phyloP scores from a whole-genome alignment of 768 basidiomycete genomes.

The Asterophora lycoperdoides region DNA sequence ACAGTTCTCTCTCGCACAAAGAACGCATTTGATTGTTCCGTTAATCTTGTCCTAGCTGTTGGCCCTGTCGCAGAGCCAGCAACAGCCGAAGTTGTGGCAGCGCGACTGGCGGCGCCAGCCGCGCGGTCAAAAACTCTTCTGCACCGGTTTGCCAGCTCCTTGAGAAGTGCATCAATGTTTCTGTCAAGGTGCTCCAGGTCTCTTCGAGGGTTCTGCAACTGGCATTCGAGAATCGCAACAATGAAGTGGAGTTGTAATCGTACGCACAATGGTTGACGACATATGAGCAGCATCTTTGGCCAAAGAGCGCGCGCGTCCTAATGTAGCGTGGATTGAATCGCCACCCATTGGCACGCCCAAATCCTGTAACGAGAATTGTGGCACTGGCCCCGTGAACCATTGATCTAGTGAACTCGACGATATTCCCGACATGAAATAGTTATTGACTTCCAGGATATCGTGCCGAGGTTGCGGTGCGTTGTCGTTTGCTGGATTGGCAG shows the following conservation, averaged over 20 bases:
- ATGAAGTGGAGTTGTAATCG: neutral
- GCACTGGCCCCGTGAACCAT: slow-evolving; percentile 71
- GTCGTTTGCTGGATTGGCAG: slow-evolving; percentile 51
- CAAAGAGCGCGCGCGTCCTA: slow-evolving; percentile 46
- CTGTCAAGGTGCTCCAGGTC: slow-evolving; percentile 58
- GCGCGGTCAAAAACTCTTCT: slow-evolving; percentile 59
- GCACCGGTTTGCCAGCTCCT: slow-evolving; percentile 58
- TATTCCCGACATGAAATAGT: slow-evolving; percentile 72
- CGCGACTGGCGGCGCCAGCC: slow-evolving; percentile 59
- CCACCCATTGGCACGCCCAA: slow-evolving; percentile 40
- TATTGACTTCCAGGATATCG: slow-evolving; percentile 77
- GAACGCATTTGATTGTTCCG: slow-evolving; percentile 25
- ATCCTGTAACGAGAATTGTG: slow-evolving; percentile 46
- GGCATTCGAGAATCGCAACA: slow-evolving; percentile 5
- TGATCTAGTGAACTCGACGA: slow-evolving; percentile 65
- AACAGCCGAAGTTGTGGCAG: slow-evolving; percentile 41
- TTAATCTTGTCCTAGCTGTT: slow-evolving; percentile 28
- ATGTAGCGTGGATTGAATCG: slow-evolving; percentile 33
- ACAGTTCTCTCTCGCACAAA: slow-evolving; percentile 54
- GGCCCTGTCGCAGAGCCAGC: slow-evolving; percentile 20
- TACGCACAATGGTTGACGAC: slow-evolving; percentile 52
- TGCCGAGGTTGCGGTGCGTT: slow-evolving; percentile 49
- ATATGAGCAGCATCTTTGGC: slow-evolving; percentile 43
- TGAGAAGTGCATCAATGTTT: slow-evolving; percentile 63
- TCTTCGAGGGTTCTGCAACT: slow-evolving; percentile 43